phyloP scores from a whole-genome alignment of 1,284 basidiomycete genomes.

The Malassezia obtusa region DNA sequence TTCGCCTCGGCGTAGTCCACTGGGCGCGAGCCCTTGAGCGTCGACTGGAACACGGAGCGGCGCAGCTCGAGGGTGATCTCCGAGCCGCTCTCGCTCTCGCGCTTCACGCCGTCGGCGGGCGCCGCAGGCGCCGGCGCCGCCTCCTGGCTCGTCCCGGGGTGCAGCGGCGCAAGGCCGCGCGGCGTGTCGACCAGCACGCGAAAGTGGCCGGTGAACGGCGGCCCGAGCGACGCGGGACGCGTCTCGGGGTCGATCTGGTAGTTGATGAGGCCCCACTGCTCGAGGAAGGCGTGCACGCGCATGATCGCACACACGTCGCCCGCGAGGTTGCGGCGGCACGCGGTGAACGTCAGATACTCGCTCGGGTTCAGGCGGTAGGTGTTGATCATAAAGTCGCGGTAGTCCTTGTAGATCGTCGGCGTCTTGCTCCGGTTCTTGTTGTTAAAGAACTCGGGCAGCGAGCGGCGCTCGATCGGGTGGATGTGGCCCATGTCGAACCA shows the following conservation, averaged over 20 bases:
- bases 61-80: constrained; percentile 50
- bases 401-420: constrained; percentile 95
- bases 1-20: constrained; percentile 38
- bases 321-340: constrained; percentile 86
- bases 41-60: constrained; percentile 41
- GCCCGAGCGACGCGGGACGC: constrained; percentile 81
- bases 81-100: constrained; percentile 51
- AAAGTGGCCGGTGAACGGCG: constrained; percentile 97
- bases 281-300: constrained; percentile 95
- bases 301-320: constrained; percentile 98
- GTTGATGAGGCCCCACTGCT: constrained; percentile 98
- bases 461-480: constrained; percentile 80
- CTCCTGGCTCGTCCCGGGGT: constrained; percentile 56
- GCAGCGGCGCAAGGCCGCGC: constrained; percentile 83
- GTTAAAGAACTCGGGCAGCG: constrained; percentile 97
- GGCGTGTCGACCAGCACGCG: constrained; percentile 94
- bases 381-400: constrained; percentile 99
- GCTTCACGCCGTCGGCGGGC: background rate
- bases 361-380: constrained; percentile 86
- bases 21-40: constrained; percentile 38
- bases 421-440: constrained; percentile 78
- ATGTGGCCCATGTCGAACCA: constrained; percentile 97
- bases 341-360: constrained; percentile 96
- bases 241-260: constrained; percentile 99
- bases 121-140: constrained; percentile 9